phyloP scores from a whole-genome alignment of 108 stramenopile genomes.

The Cyclotella choctawhatcheeana region DNA sequence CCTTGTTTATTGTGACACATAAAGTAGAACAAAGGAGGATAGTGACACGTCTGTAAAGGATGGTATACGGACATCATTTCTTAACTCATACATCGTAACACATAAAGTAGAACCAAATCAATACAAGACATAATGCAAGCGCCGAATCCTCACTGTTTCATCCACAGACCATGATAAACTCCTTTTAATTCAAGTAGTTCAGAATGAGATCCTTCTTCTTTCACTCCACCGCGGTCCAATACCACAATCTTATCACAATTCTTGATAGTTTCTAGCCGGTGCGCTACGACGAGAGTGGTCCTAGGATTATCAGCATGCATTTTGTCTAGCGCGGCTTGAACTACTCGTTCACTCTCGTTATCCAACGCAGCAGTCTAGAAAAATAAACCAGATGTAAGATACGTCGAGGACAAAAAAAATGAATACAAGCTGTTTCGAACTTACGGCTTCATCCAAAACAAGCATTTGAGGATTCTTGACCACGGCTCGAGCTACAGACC shows the following conservation, averaged over 20 bases:
- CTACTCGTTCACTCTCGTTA: slow-evolving; percentile 52
- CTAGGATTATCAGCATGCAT: slow-evolving; percentile 40
- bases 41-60: too few relatives aligned
- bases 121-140: too few relatives aligned
- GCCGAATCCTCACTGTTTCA: slow-evolving; percentile 35
- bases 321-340: slow-evolving; percentile 52
- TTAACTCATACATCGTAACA: too few relatives aligned
- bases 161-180: slow-evolving; percentile 49
- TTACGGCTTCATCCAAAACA: slow-evolving; percentile 59
- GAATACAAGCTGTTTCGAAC: too few relatives aligned
- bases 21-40: too few relatives aligned
- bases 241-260: slow-evolving; percentile 78
- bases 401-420: too few relatives aligned
- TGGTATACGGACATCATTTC: too few relatives aligned
- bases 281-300: slow-evolving; percentile 64
- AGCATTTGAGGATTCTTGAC: slow-evolving; percentile 53
- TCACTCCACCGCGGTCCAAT: slow-evolving; percentile 58
- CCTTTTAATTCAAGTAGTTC: slow-evolving; percentile 59
- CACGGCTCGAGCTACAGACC: slow-evolving; percentile 69
- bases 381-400: background rate
- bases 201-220: slow-evolving; percentile 71
- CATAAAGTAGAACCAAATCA: too few relatives aligned
- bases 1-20: too few relatives aligned
- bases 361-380: slow-evolving; percentile 49
- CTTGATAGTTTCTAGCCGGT: slow-evolving; percentile 65